Percentiles rank a stretch among this genome's conserved stretches.
Conservation (phyloP, 2,329 filamentous ascomycete genomes). For the Penicillium sp. region DNA sequence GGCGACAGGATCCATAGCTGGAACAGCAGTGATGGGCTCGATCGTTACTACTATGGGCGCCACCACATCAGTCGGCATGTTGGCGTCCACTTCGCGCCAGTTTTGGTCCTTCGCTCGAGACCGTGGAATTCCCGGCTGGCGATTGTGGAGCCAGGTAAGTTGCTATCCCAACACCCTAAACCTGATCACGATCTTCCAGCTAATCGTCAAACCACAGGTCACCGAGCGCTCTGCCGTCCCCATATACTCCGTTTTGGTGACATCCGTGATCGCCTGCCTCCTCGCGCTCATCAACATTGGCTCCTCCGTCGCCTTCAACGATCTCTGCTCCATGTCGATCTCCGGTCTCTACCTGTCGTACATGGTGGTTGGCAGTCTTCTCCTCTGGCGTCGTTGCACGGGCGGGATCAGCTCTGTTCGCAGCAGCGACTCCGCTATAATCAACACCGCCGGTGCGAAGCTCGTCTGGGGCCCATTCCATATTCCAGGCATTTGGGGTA, state of each 20-base stretch:
- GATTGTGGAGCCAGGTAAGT: constrained; percentile 30
- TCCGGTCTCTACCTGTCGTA: constrained; percentile 35
- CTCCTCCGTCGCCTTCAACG: constrained; percentile 34
- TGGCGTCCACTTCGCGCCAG: constrained; percentile 49
- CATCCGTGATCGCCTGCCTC: constrained; percentile 29
- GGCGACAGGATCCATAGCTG: constrained; percentile 30
- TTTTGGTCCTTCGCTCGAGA: constrained; percentile 33
- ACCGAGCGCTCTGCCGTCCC: constrained; percentile 29
- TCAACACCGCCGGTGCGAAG: constrained; percentile 30
- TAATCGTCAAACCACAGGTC: constrained; percentile 16
- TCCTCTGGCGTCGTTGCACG: constrained; percentile 30
- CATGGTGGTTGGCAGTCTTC: constrained; percentile 27
- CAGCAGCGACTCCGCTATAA: constrained; percentile 17
- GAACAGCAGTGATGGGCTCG: constrained; percentile 27
- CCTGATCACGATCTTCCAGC: neutral
- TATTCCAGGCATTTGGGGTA: constrained; percentile 37
- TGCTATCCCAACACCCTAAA: neutral
- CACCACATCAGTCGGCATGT: constrained; percentile 35
- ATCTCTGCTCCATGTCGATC: constrained; percentile 36
- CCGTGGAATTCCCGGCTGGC: constrained; percentile 29
- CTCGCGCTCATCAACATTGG: constrained; percentile 38
- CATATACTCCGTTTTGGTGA: constrained; percentile 26
- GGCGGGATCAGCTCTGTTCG: constrained; percentile 22
- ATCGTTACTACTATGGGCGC: constrained; percentile 33
- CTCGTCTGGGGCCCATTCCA: constrained; percentile 35